Evolutionary conservation across 1,284 basidiomycete species (phyloP).

Genomic region (Puccinia coronata): DNA sequence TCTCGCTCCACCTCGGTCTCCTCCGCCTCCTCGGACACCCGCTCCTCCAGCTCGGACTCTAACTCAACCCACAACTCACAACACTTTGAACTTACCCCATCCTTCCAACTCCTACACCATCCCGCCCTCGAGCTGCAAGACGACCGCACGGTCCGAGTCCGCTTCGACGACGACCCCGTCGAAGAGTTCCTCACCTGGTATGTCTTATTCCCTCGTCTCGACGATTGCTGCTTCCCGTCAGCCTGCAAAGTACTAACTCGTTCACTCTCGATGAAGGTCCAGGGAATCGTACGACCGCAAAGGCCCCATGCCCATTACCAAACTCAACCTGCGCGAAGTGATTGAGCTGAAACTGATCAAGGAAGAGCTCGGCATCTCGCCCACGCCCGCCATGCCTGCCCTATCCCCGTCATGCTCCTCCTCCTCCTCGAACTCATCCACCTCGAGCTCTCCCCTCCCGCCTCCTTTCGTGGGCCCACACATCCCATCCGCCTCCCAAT

Average conservation of each 20-base stretch:
- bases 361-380: constrained; percentile 30
- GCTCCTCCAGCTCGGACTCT: neutral
- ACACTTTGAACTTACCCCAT: neutral
- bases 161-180: constrained; percentile 17
- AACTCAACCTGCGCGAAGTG: constrained; percentile 26
- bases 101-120: neutral
- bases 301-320: constrained; percentile 34
- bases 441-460: neutral
- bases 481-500: no score
- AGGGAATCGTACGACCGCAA: constrained; percentile 39
- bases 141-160: neutral
- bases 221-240: no score
- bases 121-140: neutral
- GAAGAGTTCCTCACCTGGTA: constrained; percentile 44
- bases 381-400: neutral
- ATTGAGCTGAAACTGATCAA: constrained; percentile 45
- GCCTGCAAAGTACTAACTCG: no score
- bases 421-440: neutral
- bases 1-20: neutral
- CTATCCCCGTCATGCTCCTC: neutral
- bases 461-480: no score
- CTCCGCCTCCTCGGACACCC: neutral
- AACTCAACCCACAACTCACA: neutral
- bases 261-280: constrained; percentile 25
- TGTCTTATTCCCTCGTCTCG: neutral